Evolutionary conservation across 306 rosid species (phyloP).

Genomic region (Coriaria nepalensis): DNA sequence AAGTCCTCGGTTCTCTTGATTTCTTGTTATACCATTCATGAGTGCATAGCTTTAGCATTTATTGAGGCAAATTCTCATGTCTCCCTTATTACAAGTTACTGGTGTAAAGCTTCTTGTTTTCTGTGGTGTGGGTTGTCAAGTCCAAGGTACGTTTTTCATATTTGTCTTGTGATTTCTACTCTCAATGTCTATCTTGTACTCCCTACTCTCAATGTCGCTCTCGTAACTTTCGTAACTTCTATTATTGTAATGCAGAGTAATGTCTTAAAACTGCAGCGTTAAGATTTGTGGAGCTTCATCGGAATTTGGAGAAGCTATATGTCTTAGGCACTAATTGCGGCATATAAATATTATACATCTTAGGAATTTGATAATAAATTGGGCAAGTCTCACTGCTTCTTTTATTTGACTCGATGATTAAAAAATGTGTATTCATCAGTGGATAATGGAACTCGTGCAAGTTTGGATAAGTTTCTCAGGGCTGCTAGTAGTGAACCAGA

Average conservation of each 20-base stretch:
- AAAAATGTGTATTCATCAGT: slow-evolving; percentile 36
- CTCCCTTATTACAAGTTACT: slow-evolving; percentile 54
- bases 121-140: slow-evolving; percentile 99
- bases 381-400: background rate
- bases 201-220: slow-evolving; percentile 25
- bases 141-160: slow-evolving; percentile 50
- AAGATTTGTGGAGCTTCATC: slow-evolving; percentile 81
- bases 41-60: slow-evolving; percentile 2
- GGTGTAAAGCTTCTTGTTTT: slow-evolving; percentile 92
- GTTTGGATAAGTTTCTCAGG: slow-evolving; percentile 82
- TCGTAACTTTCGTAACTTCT: slow-evolving; percentile 61
- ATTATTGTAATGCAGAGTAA: slow-evolving; percentile 88
- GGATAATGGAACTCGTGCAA: slow-evolving; percentile 89
- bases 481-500: slow-evolving; percentile 88
- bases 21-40: too few relatives aligned
- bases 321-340: slow-evolving; percentile 99
- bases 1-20: too few relatives aligned
- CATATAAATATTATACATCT: too few relatives aligned
- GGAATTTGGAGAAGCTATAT: slow-evolving; percentile 90
- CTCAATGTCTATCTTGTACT: slow-evolving; percentile 3
- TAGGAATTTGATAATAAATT: background rate
- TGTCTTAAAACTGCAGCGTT: slow-evolving; percentile 92
- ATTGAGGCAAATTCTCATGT: background rate
- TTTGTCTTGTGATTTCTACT: slow-evolving; percentile 9
- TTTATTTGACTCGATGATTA: slow-evolving; percentile 2